Conservation (phyloP, 1,284 basidiomycete species). For the Cutaneotrichosporon spelunceum region DNA sequence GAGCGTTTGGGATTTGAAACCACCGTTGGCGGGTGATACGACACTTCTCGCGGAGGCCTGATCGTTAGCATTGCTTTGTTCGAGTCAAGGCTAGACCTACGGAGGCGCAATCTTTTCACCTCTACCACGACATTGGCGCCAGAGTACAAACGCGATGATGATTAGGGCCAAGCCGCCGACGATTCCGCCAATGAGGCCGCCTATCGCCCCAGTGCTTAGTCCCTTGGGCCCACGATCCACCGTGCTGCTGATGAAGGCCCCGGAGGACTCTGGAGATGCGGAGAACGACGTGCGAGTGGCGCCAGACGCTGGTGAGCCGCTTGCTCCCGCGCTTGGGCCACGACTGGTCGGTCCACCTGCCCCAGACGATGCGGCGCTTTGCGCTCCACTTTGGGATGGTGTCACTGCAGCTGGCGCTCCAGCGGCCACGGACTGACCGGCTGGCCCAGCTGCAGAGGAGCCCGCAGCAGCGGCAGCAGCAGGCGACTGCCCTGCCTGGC, state of each 20-base stretch:
- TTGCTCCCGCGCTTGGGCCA: neutral
- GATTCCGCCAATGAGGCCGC: conserved; percentile 46
- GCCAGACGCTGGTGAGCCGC: neutral
- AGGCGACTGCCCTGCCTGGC: neutral
- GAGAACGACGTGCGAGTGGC: conserved; percentile 10
- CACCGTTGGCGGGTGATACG: conserved; percentile 11
- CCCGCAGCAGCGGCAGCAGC: neutral
- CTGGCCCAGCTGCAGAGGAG: neutral
- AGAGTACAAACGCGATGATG: conserved; percentile 28
- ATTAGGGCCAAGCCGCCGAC: conserved; percentile 36
- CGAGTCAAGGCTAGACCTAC: conserved; percentile 28
- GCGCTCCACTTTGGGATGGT: neutral
- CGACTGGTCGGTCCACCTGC: neutral
- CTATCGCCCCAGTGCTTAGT: conserved; percentile 41
- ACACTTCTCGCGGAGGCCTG: conserved; percentile 40
- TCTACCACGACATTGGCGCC: conserved; percentile 33
- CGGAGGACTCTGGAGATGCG: conserved; percentile 16
- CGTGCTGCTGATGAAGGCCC: conserved; percentile 14
- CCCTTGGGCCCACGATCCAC: conserved; percentile 14
- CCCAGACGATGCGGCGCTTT: neutral
- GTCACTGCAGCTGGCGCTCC: neutral
- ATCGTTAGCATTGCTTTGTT: conserved; percentile 10
- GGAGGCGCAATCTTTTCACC: conserved; percentile 44
- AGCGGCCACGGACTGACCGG: neutral
- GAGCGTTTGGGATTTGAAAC: conserved; percentile 13